A percentile compares a stretch with the other conserved stretches of the same genome.
Conservation (phyloP, 2,329 filamentous ascomycete genomes). For the Chrysoporthe austroafricana region DNA sequence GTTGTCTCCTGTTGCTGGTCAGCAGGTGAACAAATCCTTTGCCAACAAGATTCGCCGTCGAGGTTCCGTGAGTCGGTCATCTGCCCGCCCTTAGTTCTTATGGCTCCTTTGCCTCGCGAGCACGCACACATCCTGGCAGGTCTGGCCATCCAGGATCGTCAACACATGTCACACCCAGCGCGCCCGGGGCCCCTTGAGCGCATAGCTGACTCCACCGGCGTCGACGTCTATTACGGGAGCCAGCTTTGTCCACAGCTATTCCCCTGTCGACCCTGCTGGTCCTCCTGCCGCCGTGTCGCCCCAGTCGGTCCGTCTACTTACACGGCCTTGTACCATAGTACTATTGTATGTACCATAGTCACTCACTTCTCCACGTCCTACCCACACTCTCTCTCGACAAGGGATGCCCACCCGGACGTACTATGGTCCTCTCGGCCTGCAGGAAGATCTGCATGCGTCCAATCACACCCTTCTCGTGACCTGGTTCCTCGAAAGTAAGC, state of each 20-base stretch:
- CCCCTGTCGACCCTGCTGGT: neutral
- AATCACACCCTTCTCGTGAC: slow-evolving; percentile 14
- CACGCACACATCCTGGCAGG: neutral
- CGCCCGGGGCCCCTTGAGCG: too few species aligned
- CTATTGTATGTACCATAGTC: too few species aligned
- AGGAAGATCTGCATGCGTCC: neutral
- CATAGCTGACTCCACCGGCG: slow-evolving; percentile 6
- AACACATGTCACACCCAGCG: slow-evolving; percentile 6
- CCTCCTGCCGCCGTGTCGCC: slow-evolving; percentile 9
- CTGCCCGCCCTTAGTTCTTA: neutral
- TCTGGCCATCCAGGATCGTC: slow-evolving; percentile 7
- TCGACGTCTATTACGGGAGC: slow-evolving; percentile 1
- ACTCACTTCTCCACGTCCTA: slow-evolving; percentile 15
- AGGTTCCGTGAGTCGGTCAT: neutral
- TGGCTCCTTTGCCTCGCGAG: neutral
- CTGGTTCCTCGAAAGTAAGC: slow-evolving; percentile 2
- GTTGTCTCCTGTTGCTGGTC: slow-evolving; percentile 17
- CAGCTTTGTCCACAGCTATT: slow-evolving; percentile 1
- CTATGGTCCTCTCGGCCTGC: neutral
- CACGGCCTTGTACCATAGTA: neutral
- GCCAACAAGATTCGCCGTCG: neutral
- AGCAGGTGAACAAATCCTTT: slow-evolving; percentile 13
- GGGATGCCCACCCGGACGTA: slow-evolving; percentile 1
- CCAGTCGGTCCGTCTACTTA: slow-evolving; percentile 21
- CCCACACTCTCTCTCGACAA: slow-evolving; percentile 18